Base-by-base conservation (phyloP, 163 green algal genomes). In the Volvox carteri region DNA sequence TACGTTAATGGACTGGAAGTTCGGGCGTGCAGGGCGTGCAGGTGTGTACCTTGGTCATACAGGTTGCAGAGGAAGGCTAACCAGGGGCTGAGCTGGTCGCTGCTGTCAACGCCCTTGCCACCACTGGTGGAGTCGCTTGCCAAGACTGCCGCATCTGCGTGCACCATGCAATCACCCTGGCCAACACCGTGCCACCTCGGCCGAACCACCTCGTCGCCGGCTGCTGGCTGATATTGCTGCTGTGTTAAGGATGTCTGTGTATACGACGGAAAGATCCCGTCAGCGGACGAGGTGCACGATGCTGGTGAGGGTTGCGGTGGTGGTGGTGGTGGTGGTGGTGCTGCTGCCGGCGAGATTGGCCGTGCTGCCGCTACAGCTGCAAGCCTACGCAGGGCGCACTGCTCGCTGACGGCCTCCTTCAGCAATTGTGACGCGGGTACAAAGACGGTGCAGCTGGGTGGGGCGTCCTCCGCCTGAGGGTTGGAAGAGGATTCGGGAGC, bases 1-100 rank as follows among this genome's bases (percentile, higher is more conserved):
- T n/a, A n/a, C n/a, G n/a, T n/a, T n/a, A n/a, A n/a, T n/a, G n/a
- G n/a, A n/a, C n/a, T n/a, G n/a, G n/a, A n/a, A n/a, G n/a, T n/a
- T n/a, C n/a, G n/a, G n/a, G n/a, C n/a, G n/a, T n/a, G n/a, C n/a
- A n/a, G n/a, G n/a, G n/a, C n/a, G n/a, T n/a, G n/a, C n/a, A n/a
- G n/a, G n/a, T n/a, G n/a, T n/a, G n/a, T n/a, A 87, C 81, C 81
- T 80, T 54, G 35, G 4, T 87, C 67, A 65, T 87, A 87, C 33
- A 87, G 67, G 19, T 80, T 28, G 37, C 16, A 58, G 19, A 88
- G 35, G 83, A 75, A 88, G 33, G 65, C n/a, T 65, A 87, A 50
- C 81, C 81, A 87, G 0, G 46, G 7, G 21, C 62, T 87, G 30
- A 7, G 19, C 30, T 44, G 37, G 35, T 16, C 68, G 41, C 41